Conservation (phyloP, 495 filamentous ascomycete genomes). For the Penicillium pulvis region DNA sequence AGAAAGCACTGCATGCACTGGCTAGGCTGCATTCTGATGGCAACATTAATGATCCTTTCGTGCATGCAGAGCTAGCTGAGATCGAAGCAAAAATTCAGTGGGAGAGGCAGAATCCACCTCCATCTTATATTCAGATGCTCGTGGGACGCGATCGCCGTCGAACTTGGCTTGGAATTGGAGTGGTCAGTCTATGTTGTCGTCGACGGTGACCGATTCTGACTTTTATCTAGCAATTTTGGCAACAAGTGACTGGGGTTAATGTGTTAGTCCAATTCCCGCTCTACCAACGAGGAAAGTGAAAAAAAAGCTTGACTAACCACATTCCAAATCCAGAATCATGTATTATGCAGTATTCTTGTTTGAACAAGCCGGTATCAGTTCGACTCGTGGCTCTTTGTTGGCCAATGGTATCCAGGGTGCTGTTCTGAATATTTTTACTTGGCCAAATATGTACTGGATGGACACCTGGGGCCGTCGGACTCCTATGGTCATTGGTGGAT, state of each 20-base stretch:
- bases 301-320: neutral
- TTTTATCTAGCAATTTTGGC: constrained; percentile 30
- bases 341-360: constrained; percentile 34
- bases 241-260: constrained; percentile 34
- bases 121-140: constrained; percentile 27
- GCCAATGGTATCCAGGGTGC: constrained; percentile 31
- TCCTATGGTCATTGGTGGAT: constrained; percentile 29
- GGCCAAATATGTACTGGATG: constrained; percentile 29
- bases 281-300: neutral
- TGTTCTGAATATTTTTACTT: constrained; percentile 29
- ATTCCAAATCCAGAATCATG: constrained; percentile 24
- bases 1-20: constrained; percentile 66
- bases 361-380: constrained; percentile 25
- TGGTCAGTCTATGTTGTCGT: constrained; percentile 15
- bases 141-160: constrained; percentile 29
- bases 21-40: constrained; percentile 68
- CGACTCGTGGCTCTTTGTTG: constrained; percentile 23
- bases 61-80: constrained; percentile 73
- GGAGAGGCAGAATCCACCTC: constrained; percentile 24
- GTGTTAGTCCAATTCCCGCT: constrained; percentile 18
- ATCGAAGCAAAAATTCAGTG: constrained; percentile 51
- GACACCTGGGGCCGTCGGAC: constrained; percentile 28
- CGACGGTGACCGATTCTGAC: neutral
- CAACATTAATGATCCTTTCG: constrained; percentile 63
- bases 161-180: constrained; percentile 35